Evolutionary conservation across 1,139 yeast species (phyloP).

Genomic region (Candida anutae): DNA sequence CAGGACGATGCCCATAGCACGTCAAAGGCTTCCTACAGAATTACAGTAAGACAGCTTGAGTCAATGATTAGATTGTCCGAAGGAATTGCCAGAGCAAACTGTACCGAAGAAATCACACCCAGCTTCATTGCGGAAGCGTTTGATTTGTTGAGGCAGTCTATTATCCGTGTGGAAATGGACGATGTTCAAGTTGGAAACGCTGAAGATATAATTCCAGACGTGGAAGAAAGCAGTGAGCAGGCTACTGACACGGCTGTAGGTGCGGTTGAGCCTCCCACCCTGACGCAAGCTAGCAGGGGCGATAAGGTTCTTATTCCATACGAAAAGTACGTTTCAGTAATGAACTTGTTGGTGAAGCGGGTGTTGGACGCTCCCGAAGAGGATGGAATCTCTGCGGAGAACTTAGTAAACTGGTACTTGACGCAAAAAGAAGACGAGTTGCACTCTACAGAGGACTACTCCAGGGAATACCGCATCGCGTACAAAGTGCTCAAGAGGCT

Average conservation of each 20-base stretch:
- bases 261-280: constrained; percentile 7
- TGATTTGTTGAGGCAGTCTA: constrained; percentile 81
- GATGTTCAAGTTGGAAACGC: constrained; percentile 82
- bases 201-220: constrained; percentile 26
- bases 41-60: constrained; percentile 95
- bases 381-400: constrained; percentile 64
- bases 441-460: constrained; percentile 62
- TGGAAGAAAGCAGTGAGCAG: constrained; percentile 8
- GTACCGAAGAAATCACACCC: constrained; percentile 84
- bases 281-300: no score
- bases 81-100: constrained; percentile 96
- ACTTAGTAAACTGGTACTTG: constrained; percentile 75
- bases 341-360: constrained; percentile 69
- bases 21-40: constrained; percentile 82
- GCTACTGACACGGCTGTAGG: constrained; percentile 5
- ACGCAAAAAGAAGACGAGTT: constrained; percentile 67
- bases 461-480: constrained; percentile 63
- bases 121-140: constrained; percentile 91
- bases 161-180: constrained; percentile 90
- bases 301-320: no score
- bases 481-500: constrained; percentile 76
- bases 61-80: constrained; percentile 89
- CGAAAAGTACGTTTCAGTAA: constrained; percentile 79
- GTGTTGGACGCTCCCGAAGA: constrained; percentile 52
- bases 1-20: constrained; percentile 89